Base-by-base conservation (phyloP, 495 filamentous ascomycete genomes). In the Penicillium macrosclerotiorum region DNA sequence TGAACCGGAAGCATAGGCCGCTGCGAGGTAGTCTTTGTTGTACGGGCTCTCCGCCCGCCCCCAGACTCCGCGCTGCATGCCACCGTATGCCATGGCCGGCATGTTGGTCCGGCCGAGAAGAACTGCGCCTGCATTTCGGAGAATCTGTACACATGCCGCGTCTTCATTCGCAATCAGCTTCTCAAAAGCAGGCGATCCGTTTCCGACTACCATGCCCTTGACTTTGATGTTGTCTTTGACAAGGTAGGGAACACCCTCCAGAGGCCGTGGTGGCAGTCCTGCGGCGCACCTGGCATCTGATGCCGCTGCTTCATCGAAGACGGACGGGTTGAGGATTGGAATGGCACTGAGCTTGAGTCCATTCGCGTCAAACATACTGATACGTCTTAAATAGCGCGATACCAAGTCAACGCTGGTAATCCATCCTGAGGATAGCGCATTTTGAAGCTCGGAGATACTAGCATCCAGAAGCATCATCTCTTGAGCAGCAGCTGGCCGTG, bases 201-300 rank as follows among this genome's bases (percentile, higher is more conserved):
- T 55, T 1, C 69, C 75, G 4, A 80, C 80, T 3, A 76, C 82
- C 62, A 84, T 79, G 67, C 86, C 84, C 42, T 77, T 73, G 43
- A 88, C 85, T 42, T 74, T 74, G 46, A 87, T 86, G 57, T 81
- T 88, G 64, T 88, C 82, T 66, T 88, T 88, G 47, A 86, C 75
- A 0, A 85, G 60, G 53, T 83, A 81, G 3, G 85, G 85, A 43
- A 89, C 82, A n/a, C 85, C 84, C 55, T 89, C 84, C 5, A 88
- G 65, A 9, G 75, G 73, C 16, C 81, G 69, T 4, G 42, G 39
- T 6, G 60, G 52, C 23, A 53, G 35, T 22, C 65, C 65, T 0
- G 59, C 45, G 19, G 52, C 49, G 8, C 65, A 53, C 8, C 63
- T 47, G 2, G 58, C 60, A 54, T 68, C 65, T 5, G 65, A 68